Conservation (phyloP, 2,329 filamentous ascomycete species). For the Aspergillus calidoustus region DNA sequence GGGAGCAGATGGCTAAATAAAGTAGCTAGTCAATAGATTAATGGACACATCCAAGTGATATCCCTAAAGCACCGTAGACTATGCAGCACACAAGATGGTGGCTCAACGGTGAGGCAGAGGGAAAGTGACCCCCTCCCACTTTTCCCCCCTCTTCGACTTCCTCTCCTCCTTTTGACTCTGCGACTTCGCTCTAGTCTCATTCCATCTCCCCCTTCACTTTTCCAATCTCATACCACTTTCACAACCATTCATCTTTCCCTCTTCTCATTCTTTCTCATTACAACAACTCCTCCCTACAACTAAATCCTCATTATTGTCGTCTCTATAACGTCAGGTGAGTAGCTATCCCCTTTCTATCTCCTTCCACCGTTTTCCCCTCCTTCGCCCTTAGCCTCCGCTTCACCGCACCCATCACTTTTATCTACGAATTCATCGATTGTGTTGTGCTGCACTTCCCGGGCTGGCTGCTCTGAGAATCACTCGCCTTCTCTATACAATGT, state of each 20-base stretch:
- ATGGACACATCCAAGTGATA: background rate
- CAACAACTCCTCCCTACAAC: slow-evolving; percentile 18
- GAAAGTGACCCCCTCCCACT: slow-evolving; percentile 19
- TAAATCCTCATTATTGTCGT: slow-evolving; percentile 13
- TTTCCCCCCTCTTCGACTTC: slow-evolving; percentile 20
- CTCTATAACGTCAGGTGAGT: slow-evolving; percentile 33
- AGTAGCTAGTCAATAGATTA: background rate
- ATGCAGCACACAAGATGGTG: background rate
- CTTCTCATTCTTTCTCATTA: slow-evolving; percentile 21
- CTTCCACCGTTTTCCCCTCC: slow-evolving; percentile 20
- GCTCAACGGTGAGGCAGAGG: slow-evolving; percentile 8
- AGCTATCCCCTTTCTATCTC: slow-evolving; percentile 20
- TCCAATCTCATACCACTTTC: slow-evolving; percentile 18
- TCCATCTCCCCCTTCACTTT: slow-evolving; percentile 15
- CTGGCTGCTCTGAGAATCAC: slow-evolving; percentile 7
- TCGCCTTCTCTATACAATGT: background rate
- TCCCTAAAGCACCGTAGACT: background rate
- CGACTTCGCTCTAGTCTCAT: slow-evolving; percentile 8
- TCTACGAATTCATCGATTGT: slow-evolving; percentile 3
- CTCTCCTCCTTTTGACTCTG: slow-evolving; percentile 9
- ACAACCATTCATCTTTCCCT: slow-evolving; percentile 22
- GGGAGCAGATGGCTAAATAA: background rate
- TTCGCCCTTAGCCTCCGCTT: slow-evolving; percentile 17
- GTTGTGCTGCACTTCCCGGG: background rate
- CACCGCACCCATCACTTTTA: slow-evolving; percentile 10